Evolutionary conservation across 2,329 filamentous ascomycete species (phyloP).

Genomic region (Clonostachys chloroleuca): DNA sequence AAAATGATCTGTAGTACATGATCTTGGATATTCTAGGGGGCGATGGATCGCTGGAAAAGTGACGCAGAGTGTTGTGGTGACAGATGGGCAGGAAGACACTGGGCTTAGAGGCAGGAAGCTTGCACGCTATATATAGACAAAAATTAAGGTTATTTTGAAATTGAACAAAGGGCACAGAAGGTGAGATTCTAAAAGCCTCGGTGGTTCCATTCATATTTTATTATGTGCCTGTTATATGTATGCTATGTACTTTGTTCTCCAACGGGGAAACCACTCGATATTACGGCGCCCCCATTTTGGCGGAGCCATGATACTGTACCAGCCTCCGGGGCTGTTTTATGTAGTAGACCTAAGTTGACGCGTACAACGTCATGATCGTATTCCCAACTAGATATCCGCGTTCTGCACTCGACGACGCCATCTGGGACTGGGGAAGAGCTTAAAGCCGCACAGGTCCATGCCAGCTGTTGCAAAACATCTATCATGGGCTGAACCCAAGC

Average conservation of each 20-base stretch:
- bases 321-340: slow-evolving; percentile 18
- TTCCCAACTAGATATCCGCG: slow-evolving; percentile 22
- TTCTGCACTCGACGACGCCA: slow-evolving; percentile 18
- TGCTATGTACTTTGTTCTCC: slow-evolving; percentile 2
- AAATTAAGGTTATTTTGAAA: too few species aligned
- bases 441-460: slow-evolving; percentile 26
- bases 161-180: too few species aligned
- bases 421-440: slow-evolving; percentile 25
- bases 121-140: too few species aligned
- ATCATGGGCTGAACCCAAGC: slow-evolving; percentile 26
- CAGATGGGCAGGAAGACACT: too few species aligned
- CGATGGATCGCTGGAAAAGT: too few species aligned
- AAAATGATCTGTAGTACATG: too few species aligned
- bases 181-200: too few species aligned
- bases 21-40: too few species aligned
- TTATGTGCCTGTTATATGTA: not conserved
- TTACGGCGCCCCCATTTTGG: slow-evolving; percentile 18
- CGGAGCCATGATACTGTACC: slow-evolving; percentile 19
- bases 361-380: slow-evolving; percentile 25
- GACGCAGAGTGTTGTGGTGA: too few species aligned
- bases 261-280: slow-evolving; percentile 26
- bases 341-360: slow-evolving; percentile 23
- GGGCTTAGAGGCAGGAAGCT: too few species aligned
- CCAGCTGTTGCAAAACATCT: slow-evolving; percentile 29
- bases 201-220: too few species aligned